Conservation (phyloP, 257 asterid genomes). For the Solanum microdontum region DNA sequence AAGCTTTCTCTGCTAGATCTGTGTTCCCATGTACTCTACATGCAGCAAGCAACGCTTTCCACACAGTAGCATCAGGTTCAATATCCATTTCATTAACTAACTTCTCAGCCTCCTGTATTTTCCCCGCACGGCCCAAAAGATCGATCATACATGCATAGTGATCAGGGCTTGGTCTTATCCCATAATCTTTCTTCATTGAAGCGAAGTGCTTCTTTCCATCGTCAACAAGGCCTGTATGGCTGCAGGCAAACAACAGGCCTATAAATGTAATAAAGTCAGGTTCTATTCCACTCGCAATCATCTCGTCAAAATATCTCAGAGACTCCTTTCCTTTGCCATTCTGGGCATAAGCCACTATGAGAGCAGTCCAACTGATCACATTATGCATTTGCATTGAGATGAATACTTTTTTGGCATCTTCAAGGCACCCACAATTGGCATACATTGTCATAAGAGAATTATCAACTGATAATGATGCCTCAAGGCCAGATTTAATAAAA, state of each 20-base stretch:
- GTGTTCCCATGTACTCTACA: constrained; percentile 50
- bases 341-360: constrained; percentile 63
- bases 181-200: constrained; percentile 46
- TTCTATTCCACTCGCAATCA: constrained; percentile 46
- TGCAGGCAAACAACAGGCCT: constrained; percentile 78
- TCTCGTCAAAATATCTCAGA: constrained; percentile 37
- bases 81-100: constrained; percentile 37
- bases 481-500: constrained; percentile 33
- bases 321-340: constrained; percentile 56
- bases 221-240: constrained; percentile 72
- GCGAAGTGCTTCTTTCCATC: constrained; percentile 41
- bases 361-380: constrained; percentile 83
- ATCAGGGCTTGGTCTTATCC: constrained; percentile 52
- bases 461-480: constrained; percentile 37
- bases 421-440: constrained; percentile 63
- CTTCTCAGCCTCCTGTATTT: constrained; percentile 52
- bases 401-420: constrained; percentile 36
- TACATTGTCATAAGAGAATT: constrained; percentile 67
- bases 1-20: constrained; percentile 54
- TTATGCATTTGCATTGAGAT: constrained; percentile 37
- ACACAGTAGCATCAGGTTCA: constrained; percentile 50
- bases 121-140: constrained; percentile 75
- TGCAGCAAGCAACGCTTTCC: constrained; percentile 80
- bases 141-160: constrained; percentile 85
- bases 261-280: constrained; percentile 78